Conservation (phyloP, 2,329 filamentous ascomycete genomes). For the Diaporthe humulicola region DNA sequence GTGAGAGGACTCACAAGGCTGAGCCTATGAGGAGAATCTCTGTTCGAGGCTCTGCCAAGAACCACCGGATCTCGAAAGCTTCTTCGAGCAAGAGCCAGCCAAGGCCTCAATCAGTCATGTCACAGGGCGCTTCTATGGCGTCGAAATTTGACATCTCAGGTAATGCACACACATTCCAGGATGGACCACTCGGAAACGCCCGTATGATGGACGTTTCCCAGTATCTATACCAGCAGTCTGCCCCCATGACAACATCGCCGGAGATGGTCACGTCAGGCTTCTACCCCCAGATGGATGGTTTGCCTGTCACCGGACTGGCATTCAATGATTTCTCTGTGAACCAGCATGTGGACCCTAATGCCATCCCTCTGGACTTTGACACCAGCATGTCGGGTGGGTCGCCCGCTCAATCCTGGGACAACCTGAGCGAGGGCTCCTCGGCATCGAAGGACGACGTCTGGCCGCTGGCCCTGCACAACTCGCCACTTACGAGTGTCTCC, state of each 20-base stretch:
- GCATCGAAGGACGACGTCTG: slow-evolving; percentile 67
- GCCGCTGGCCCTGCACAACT: slow-evolving; percentile 55
- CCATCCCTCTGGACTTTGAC: slow-evolving; percentile 68
- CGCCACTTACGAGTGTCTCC: slow-evolving; percentile 55
- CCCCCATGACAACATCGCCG: slow-evolving; percentile 60
- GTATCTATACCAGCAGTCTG: slow-evolving; percentile 64
- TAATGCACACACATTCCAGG: slow-evolving; percentile 60
- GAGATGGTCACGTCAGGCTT: slow-evolving; percentile 57
- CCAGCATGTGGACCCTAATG: slow-evolving; percentile 68
- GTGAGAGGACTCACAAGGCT: slow-evolving; percentile 53
- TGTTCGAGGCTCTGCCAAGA: slow-evolving; percentile 59
- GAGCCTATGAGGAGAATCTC: slow-evolving; percentile 61
- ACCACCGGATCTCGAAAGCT: slow-evolving; percentile 58
- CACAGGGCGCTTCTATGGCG: slow-evolving; percentile 63
- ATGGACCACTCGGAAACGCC: slow-evolving; percentile 53
- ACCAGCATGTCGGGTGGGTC: slow-evolving; percentile 62
- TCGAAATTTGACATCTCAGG: slow-evolving; percentile 66
- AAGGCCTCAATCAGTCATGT: slow-evolving; percentile 61
- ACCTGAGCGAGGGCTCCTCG: slow-evolving; percentile 66
- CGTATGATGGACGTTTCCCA: slow-evolving; percentile 63
- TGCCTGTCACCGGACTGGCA: slow-evolving; percentile 58
- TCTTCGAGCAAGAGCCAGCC: slow-evolving; percentile 58
- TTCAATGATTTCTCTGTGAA: slow-evolving; percentile 60
- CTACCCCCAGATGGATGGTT: slow-evolving; percentile 62
- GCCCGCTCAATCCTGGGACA: slow-evolving; percentile 65